These are phyloP conservation scores for Trametes cubensis DNA, from an alignment of 768 basidiomycete species.

Conservation along the genomic window DNA sequence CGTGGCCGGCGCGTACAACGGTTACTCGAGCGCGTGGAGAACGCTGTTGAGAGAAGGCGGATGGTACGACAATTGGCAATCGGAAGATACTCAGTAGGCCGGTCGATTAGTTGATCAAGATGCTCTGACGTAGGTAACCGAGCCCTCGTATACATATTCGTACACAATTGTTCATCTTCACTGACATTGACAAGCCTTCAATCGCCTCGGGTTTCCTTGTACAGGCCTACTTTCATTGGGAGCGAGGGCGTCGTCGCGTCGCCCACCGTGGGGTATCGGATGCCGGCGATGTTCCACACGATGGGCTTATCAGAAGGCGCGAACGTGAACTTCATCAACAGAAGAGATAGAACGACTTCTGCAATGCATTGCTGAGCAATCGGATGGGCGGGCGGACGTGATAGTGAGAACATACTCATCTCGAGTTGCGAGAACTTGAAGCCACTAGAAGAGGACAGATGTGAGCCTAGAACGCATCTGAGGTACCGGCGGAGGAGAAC, in stretches of 20 bases:
- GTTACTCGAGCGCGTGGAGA: too few relatives aligned
- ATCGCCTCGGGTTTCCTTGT: too few relatives aligned
- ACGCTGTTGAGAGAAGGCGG: too few relatives aligned
- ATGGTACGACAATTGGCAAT: too few relatives aligned
- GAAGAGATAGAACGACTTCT: slow-evolving; percentile 20
- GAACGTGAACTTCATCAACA: slow-evolving; percentile 20
- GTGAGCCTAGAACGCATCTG: not conserved
- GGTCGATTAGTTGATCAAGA: too few relatives aligned
- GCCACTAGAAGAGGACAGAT: slow-evolving; percentile 31
- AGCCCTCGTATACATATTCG: too few relatives aligned
- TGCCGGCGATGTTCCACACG: slow-evolving; percentile 20
- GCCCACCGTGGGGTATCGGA: slow-evolving; percentile 5
- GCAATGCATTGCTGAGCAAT: not conserved
- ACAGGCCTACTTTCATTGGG: slow-evolving; percentile 3
- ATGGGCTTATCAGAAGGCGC: slow-evolving; percentile 12
- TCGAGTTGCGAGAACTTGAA: slow-evolving; percentile 49
- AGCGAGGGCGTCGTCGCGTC: not conserved
- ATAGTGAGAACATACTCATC: slow-evolving; percentile 39
- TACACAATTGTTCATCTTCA: too few relatives aligned
- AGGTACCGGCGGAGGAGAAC: not conserved
- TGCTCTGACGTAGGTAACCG: too few relatives aligned
- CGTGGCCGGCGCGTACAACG: too few relatives aligned
- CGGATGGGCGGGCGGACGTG: too few relatives aligned
- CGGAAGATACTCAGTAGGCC: too few relatives aligned
- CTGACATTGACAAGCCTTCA: too few relatives aligned